A percentile compares a stretch with the other conserved stretches of the same genome.
Evolutionary conservation across 140 eudicot species (phyloP).

Genomic region (Oenanthe javanica): DNA sequence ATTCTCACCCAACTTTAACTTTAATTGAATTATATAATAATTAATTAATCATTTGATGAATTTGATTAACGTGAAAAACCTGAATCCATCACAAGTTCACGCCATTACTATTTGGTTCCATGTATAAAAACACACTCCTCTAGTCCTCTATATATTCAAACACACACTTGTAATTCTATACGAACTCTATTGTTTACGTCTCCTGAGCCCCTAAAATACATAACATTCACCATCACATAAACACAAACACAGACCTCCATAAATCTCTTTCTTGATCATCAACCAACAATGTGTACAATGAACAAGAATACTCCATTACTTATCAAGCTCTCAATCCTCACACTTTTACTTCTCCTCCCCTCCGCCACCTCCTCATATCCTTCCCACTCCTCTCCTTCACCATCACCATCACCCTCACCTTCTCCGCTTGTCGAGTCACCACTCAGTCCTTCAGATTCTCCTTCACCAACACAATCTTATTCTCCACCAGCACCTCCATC

Average conservation of each 20-base stretch:
- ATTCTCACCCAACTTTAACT: too few relatives aligned
- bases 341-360: constrained; percentile 3
- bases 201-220: background rate
- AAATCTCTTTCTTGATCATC: background rate
- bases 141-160: too few relatives aligned
- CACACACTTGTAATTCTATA: too few relatives aligned
- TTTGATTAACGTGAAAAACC: too few relatives aligned
- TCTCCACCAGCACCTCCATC: constrained; percentile 32
- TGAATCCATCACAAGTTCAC: too few relatives aligned
- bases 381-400: constrained; percentile 27
- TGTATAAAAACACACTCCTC: too few relatives aligned
- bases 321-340: background rate
- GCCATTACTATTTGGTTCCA: too few relatives aligned
- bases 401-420: constrained; percentile 31
- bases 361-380: constrained; percentile 17
- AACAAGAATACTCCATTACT: background rate
- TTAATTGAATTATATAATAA: too few relatives aligned
- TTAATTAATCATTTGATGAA: too few relatives aligned
- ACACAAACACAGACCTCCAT: background rate
- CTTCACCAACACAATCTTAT: constrained; percentile 17
- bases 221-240: background rate
- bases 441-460: constrained; percentile 19
- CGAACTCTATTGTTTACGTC: background rate
- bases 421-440: constrained; percentile 21
- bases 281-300: background rate